Evolutionary conservation across 2,329 filamentous ascomycete genomes (phyloP).

Genomic region (Pestalotiopsis fici): DNA sequence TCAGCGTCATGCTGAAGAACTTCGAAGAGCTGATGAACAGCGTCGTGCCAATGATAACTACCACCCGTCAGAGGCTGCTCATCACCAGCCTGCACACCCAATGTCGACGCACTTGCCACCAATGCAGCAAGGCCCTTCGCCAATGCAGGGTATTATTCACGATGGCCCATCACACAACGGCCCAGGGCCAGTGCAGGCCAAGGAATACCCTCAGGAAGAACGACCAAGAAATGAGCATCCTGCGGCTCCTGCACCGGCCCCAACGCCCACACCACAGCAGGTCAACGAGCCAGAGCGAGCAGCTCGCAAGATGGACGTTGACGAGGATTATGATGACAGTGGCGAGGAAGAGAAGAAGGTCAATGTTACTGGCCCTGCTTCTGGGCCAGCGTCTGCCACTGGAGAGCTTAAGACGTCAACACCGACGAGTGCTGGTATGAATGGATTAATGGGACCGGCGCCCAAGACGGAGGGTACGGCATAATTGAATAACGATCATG

Average conservation of each 20-base stretch:
- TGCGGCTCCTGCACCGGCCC: slow-evolving; percentile 37
- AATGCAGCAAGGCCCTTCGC: slow-evolving; percentile 61
- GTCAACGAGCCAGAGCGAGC: slow-evolving; percentile 77
- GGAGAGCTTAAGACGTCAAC: slow-evolving; percentile 20
- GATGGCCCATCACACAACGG: slow-evolving; percentile 44
- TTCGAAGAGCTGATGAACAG: slow-evolving; percentile 58
- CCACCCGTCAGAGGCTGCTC: slow-evolving; percentile 89
- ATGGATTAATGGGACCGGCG: slow-evolving; percentile 45
- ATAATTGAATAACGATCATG: slow-evolving; percentile 10
- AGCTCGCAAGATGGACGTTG: slow-evolving; percentile 92
- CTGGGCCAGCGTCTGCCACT: slow-evolving; percentile 40
- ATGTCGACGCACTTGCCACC: slow-evolving; percentile 62
- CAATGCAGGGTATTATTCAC: slow-evolving; percentile 54
- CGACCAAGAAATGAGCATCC: slow-evolving; percentile 50
- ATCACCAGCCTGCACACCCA: slow-evolving; percentile 71
- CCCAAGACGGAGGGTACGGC: slow-evolving; percentile 47
- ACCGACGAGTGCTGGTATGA: slow-evolving; percentile 47
- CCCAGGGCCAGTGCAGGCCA: slow-evolving; percentile 35
- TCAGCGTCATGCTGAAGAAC: slow-evolving; percentile 61
- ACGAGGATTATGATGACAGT: slow-evolving; percentile 96
- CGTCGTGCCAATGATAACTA: slow-evolving; percentile 78
- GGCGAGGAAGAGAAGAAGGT: slow-evolving; percentile 80
- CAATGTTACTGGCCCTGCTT: slow-evolving; percentile 33
- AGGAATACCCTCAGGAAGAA: slow-evolving; percentile 61
- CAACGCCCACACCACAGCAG: slow-evolving; percentile 46